Evolutionary conservation across 192 early-diverging fungal species (phyloP), one percentile per base, ranked within the genome.

Genomic region (Umbelopsis vinacea): DNA sequence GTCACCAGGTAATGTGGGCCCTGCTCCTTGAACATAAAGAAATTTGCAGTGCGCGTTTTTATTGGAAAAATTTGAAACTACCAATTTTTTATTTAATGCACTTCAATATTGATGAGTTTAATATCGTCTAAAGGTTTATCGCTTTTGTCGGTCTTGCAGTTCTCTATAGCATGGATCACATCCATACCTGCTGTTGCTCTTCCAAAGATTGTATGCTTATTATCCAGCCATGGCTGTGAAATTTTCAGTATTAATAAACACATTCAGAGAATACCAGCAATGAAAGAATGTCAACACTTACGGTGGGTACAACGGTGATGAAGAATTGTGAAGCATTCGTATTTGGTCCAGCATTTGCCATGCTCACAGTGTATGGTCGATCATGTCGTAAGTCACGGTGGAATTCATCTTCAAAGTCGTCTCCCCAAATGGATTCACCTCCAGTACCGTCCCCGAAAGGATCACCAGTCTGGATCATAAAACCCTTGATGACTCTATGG

Each of bases 321-420:
- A 97, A 99, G 77, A 99, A 99, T 81, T 99, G 96, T 48, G 89
- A 92, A 26, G 89, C 96, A 73, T 98, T 98, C 12, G 96, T 96
- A 37, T 89, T 86, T 14, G 94, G 90, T 6, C 92, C 92, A 7
- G 93, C 88, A 79, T 99, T 99, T 7, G 97, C 97, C 97, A 99
- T 97, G 70, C 93, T 94, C 0, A 99, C 77, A 5, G 94, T 97
- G 68, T 93, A 97, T 3, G 97, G 91, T 17, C 90, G 85, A 71
- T 97, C 94, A 67, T 98, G 97, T 68, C 86, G 87, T 46, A 96
- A 79, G 40, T 86, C 87, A 47, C 85, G 83, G 57, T 86, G 81
- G 76, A 98, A 95, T 79, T 99, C 96, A 75, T 99, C 96, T 69
- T 95, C 95, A 85, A 99, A 99, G 37, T 95, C 89, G 21, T 86